Conservation (phyloP, 257 asterid genomes). For the Fraxinus excelsior region DNA sequence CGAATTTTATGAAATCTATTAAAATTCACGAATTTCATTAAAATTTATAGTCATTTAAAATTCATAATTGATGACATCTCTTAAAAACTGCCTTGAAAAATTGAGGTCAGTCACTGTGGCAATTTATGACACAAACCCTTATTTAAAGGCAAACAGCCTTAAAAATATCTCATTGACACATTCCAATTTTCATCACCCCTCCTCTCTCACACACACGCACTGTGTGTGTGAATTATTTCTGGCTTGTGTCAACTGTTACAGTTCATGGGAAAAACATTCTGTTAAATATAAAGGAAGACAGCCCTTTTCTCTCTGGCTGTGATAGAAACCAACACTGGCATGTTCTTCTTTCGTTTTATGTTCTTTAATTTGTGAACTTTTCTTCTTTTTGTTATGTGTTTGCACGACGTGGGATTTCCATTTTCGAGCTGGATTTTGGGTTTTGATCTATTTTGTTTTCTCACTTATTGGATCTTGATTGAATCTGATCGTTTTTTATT, state of each 20-base stretch:
- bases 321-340: constrained; percentile 2
- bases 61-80: too few species aligned
- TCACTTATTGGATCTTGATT: constrained; percentile 28
- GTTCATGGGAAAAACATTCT: constrained; percentile 6
- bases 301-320: neutral
- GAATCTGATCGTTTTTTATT: constrained; percentile 1
- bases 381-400: neutral
- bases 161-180: neutral
- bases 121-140: neutral
- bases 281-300: constrained; percentile 6
- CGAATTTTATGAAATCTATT: too few species aligned
- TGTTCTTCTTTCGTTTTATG: neutral
- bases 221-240: too few species aligned
- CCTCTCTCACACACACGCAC: neutral
- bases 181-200: neutral
- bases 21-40: too few species aligned
- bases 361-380: neutral
- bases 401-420: constrained; percentile 3
- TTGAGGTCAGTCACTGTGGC: neutral
- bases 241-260: neutral
- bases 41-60: too few species aligned
- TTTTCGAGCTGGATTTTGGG: neutral
- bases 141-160: neutral
- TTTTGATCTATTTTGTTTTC: constrained; percentile 26
- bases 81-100: neutral